A percentile compares a stretch with the other conserved stretches of the same genome.
phyloP scores from a whole-genome alignment of 2,329 filamentous ascomycete species.

The Beauveria asiatica region DNA sequence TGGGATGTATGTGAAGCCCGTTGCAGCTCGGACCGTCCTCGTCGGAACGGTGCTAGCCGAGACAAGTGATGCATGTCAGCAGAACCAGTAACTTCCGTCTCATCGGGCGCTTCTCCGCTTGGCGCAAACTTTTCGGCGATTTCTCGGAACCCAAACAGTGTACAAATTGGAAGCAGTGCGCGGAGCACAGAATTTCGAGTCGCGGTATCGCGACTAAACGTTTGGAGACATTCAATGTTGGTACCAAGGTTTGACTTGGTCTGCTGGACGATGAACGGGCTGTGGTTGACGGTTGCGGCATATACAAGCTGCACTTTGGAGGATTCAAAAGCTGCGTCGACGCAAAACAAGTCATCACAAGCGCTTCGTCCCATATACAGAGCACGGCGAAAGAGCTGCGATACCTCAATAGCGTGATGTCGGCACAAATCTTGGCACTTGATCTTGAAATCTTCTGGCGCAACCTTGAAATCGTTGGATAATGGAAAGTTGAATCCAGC shows the following conservation, averaged over 20 bases:
- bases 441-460: slow-evolving; percentile 14
- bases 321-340: slow-evolving; percentile 18
- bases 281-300: slow-evolving; percentile 16
- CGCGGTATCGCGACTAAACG: slow-evolving; percentile 14
- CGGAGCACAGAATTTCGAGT: slow-evolving; percentile 15
- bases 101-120: slow-evolving; percentile 5
- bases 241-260: slow-evolving; percentile 16
- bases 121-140: slow-evolving; percentile 16
- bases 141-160: slow-evolving; percentile 16
- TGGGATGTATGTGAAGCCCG: slow-evolving; percentile 10
- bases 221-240: slow-evolving; percentile 15
- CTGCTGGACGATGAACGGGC: slow-evolving; percentile 13
- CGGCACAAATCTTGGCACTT: slow-evolving; percentile 17
- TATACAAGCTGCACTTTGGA: slow-evolving; percentile 21
- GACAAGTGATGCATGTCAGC: slow-evolving; percentile 16
- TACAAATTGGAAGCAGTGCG: slow-evolving; percentile 15
- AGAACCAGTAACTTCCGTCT: slow-evolving; percentile 16
- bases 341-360: slow-evolving; percentile 18
- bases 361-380: slow-evolving; percentile 11
- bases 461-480: slow-evolving; percentile 16
- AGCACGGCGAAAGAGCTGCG: slow-evolving; percentile 15
- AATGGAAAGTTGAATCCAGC: slow-evolving; percentile 20
- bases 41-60: slow-evolving; percentile 15
- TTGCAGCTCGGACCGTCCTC: slow-evolving; percentile 14
- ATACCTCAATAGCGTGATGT: slow-evolving; percentile 17